Evolutionary conservation across 495 filamentous ascomycete species (phyloP).

Genomic region (Aeminium ludgeri): DNA sequence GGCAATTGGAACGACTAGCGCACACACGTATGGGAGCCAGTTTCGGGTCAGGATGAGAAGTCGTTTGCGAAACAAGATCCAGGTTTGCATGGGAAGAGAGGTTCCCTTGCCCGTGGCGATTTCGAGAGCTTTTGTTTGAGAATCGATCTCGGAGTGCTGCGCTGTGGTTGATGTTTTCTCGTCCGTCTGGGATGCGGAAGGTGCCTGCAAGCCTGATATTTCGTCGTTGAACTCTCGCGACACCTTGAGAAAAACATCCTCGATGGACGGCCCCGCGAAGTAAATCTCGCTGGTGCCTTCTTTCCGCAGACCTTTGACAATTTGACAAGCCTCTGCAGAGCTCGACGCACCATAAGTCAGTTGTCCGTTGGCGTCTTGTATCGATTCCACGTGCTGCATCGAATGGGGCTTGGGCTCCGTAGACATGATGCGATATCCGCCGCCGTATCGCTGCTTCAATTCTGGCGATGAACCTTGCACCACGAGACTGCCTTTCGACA

Average conservation of each 20-base stretch:
- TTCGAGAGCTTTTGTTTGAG: conserved; percentile 19
- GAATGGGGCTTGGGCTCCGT: conserved; percentile 24
- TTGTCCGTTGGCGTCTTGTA: conserved; percentile 45
- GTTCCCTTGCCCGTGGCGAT: conserved; percentile 52
- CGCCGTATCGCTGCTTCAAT: conserved; percentile 23
- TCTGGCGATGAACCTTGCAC: conserved; percentile 22
- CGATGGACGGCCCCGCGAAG: conserved; percentile 53
- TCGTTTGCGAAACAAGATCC: conserved; percentile 61
- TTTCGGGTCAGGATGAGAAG: conserved; percentile 59
- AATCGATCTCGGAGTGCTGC: background rate
- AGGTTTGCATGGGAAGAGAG: conserved; percentile 44
- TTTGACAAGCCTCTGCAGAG: conserved; percentile 41
- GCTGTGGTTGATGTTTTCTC: too few species aligned
- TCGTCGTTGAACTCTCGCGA: conserved; percentile 43
- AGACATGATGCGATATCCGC: conserved; percentile 53
- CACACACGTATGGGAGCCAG: conserved; percentile 52
- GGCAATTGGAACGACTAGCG: conserved; percentile 55
- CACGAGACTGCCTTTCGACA: conserved; percentile 23
- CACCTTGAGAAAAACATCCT: conserved; percentile 54
- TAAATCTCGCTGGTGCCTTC: conserved; percentile 23
- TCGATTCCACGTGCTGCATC: conserved; percentile 39
- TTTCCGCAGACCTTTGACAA: conserved; percentile 47
- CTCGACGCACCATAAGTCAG: conserved; percentile 49
- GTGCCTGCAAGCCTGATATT: conserved; percentile 4
- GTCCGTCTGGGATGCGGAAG: too few species aligned